phyloP scores from a whole-genome alignment of 116 monocot species.

The Papilionanthe hybrid region DNA sequence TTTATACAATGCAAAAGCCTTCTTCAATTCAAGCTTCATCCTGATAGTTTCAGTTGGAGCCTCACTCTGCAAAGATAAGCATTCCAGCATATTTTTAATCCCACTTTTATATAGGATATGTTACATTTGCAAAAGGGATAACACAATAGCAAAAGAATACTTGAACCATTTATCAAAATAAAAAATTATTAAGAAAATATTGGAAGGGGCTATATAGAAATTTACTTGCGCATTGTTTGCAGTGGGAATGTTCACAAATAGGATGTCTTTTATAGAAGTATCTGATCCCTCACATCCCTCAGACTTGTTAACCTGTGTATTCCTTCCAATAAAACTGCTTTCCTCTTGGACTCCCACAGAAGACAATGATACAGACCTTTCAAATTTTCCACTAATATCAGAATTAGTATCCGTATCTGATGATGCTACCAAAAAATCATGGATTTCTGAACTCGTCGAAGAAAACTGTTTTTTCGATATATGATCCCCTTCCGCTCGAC shows the following conservation, averaged over 20 bases:
- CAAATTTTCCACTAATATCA: slow-evolving; percentile 22
- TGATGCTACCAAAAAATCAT: not conserved
- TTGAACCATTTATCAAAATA: not conserved
- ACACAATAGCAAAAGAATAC: not conserved
- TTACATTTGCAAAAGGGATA: not conserved
- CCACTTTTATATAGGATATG: too few relatives aligned
- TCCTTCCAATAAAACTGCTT: slow-evolving; percentile 3
- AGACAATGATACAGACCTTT: slow-evolving; percentile 11
- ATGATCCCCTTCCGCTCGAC: slow-evolving; percentile 16
- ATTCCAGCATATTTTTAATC: not conserved
- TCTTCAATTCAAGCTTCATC: slow-evolving; percentile 44
- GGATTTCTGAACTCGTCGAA: slow-evolving; percentile 14
- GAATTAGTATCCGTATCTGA: slow-evolving; percentile 16
- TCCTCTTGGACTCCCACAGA: not conserved
- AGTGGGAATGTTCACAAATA: slow-evolving; percentile 14
- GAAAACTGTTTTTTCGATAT: slow-evolving; percentile 17
- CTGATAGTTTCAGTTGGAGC: slow-evolving; percentile 34
- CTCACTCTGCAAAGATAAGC: slow-evolving; percentile 31
- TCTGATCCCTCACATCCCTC: slow-evolving; percentile 11
- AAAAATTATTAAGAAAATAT: not conserved
- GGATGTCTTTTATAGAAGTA: slow-evolving; percentile 11
- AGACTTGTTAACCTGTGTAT: slow-evolving; percentile 2
- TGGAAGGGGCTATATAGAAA: not conserved
- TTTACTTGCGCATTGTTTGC: slow-evolving; percentile 4
- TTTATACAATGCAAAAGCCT: slow-evolving; percentile 46